These are phyloP conservation scores for Triticum aestivum DNA, from an alignment of 176 grass and related monocot genomes.

Conservation along the genomic window DNA sequence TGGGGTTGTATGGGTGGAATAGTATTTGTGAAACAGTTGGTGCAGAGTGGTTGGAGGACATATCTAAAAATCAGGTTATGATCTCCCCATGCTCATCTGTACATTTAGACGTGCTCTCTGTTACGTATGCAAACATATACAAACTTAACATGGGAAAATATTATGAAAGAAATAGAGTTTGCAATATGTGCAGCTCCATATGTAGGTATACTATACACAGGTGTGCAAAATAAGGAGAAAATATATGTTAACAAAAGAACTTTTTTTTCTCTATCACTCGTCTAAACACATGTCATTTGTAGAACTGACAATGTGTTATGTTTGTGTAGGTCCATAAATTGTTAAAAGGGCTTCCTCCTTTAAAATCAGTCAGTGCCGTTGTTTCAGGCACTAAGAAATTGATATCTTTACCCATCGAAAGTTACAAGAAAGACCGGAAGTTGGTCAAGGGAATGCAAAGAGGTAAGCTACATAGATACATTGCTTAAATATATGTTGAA, in stretches of 20 bases:
- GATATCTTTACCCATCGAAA: conserved; percentile 81
- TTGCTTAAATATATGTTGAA: conserved; percentile 13
- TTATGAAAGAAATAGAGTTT: background rate
- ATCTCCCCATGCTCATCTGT: conserved; percentile 18
- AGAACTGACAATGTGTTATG: conserved; percentile 26
- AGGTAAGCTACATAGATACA: conserved; percentile 47
- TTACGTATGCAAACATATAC: background rate
- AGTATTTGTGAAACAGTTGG: conserved; percentile 81
- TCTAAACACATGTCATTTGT: background rate
- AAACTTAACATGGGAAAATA: background rate
- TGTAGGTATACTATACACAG: no score
- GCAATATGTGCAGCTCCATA: background rate
- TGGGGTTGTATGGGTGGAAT: conserved; percentile 92
- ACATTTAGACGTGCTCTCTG: conserved; percentile 7
- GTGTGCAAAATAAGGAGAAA: no score
- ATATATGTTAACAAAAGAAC: no score
- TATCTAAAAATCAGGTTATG: conserved; percentile 95
- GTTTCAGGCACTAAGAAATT: conserved; percentile 93
- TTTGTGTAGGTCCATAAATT: conserved; percentile 87
- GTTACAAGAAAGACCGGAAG: conserved; percentile 94
- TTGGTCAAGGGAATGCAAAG: conserved; percentile 98
- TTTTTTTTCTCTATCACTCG: no score
- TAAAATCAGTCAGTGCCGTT: conserved; percentile 85
- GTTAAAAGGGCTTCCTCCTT: conserved; percentile 85
- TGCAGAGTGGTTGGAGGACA: conserved; percentile 93